phyloP scores from a whole-genome alignment of 2,329 filamentous ascomycete species.

The Xylariomycetidae sp. region DNA sequence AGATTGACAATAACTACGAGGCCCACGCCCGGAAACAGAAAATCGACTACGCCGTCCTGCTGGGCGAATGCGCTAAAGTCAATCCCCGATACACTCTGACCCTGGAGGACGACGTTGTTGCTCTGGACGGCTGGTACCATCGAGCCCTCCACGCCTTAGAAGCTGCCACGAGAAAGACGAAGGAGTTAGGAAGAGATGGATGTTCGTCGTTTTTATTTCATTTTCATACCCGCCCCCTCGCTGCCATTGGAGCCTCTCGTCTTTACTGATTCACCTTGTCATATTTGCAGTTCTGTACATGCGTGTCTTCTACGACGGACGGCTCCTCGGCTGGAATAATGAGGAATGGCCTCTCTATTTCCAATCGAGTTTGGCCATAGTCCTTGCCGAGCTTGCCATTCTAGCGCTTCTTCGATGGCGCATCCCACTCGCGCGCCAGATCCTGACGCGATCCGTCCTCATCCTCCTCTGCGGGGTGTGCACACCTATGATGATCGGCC shows the following conservation, averaged over 20 bases:
- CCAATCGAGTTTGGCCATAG: neutral
- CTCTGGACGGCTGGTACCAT: conserved; percentile 20
- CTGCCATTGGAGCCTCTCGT: neutral
- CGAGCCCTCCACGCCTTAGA: conserved; percentile 13
- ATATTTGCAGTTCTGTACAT: conserved; percentile 20
- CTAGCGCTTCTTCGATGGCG: conserved; percentile 8
- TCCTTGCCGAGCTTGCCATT: conserved; percentile 3
- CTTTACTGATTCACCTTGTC: conserved; percentile 3
- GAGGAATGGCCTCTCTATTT: conserved; percentile 21
- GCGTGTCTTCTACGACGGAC: conserved; percentile 23
- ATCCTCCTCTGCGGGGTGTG: conserved; percentile 14
- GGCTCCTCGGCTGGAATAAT: conserved; percentile 24
- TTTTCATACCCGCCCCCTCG: too few relatives aligned
- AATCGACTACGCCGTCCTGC: conserved; percentile 19
- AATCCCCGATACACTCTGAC: conserved; percentile 17
- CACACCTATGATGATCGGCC: conserved; percentile 17
- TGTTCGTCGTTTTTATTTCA: too few relatives aligned
- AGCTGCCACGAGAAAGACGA: conserved; percentile 11
- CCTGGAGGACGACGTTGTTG: conserved; percentile 23
- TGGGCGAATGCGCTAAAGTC: conserved; percentile 18
- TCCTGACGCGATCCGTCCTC: conserved; percentile 9
- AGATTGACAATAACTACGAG: conserved; percentile 5
- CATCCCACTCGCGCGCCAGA: conserved; percentile 9
- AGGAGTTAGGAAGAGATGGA: conserved; percentile 11
- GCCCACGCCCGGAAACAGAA: conserved; percentile 13